A percentile compares a stretch with the other conserved stretches of the same genome.
These are phyloP conservation scores for Amphirosellinia nigrospora DNA, from an alignment of 495 filamentous ascomycete species.

Conservation along the genomic window DNA sequence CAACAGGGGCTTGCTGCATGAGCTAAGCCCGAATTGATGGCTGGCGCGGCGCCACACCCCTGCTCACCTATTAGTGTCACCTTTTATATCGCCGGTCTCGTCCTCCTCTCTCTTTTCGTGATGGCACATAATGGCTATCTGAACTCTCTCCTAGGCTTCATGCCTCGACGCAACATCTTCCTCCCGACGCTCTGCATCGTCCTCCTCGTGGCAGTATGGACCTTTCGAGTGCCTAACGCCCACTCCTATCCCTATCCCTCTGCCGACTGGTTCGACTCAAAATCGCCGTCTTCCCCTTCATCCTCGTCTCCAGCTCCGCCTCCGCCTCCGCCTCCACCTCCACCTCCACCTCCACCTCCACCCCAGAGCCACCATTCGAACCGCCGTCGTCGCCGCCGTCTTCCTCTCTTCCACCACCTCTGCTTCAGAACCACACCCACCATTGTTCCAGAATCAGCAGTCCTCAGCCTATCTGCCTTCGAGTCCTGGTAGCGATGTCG, in stretches of 20 bases:
- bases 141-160: constrained; percentile 40
- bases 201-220: constrained; percentile 40
- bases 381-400: constrained; percentile 25
- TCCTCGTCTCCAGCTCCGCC: background rate
- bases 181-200: constrained; percentile 39
- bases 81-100: constrained; percentile 15
- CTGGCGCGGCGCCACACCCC: constrained; percentile 6
- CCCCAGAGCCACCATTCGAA: constrained; percentile 19
- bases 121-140: constrained; percentile 39
- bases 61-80: constrained; percentile 21
- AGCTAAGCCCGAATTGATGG: constrained; percentile 16
- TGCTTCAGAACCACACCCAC: constrained; percentile 13
- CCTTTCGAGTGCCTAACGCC: constrained; percentile 29
- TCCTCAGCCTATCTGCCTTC: background rate
- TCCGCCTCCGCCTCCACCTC: background rate
- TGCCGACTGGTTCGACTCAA: constrained; percentile 35
- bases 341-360: background rate
- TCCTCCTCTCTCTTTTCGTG: constrained; percentile 9
- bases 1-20: background rate
- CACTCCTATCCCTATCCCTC: constrained; percentile 21
- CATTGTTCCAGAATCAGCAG: background rate
- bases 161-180: constrained; percentile 41
- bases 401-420: constrained; percentile 2
- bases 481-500: constrained; percentile 31
- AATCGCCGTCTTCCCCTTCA: constrained; percentile 21